Conservation (phyloP, 495 filamentous ascomycete species). For the Ascobolus immersus region DNA sequence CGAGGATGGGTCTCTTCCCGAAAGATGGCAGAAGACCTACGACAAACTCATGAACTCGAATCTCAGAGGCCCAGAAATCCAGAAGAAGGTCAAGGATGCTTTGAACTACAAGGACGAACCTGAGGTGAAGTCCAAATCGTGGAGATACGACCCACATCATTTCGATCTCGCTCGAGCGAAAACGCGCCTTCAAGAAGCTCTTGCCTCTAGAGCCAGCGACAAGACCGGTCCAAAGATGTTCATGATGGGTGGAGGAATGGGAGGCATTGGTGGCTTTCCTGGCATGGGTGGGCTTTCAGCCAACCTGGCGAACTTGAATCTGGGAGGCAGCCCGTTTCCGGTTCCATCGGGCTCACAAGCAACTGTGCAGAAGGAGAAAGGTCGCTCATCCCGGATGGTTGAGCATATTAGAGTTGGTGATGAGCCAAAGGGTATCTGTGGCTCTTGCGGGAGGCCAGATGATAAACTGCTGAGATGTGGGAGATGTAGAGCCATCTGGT, state of each 20-base stretch:
- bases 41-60: background rate
- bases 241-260: background rate
- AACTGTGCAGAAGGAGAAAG: background rate
- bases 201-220: constrained; percentile 1
- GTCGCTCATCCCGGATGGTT: background rate
- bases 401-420: constrained; percentile 1
- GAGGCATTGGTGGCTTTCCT: background rate
- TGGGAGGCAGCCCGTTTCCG: no score
- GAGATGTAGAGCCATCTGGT: constrained; percentile 3
- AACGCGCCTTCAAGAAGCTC: constrained; percentile 1
- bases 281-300: background rate
- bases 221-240: constrained; percentile 4
- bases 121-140: background rate
- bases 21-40: background rate
- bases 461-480: constrained; percentile 2
- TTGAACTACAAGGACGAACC: constrained; percentile 5
- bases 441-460: constrained; percentile 6
- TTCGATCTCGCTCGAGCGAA: constrained; percentile 6
- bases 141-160: constrained; percentile 3
- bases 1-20: constrained; percentile 5
- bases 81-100: background rate
- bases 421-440: constrained; percentile 1
- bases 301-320: background rate
- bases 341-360: background rate
- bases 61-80: background rate